Evolutionary conservation across 768 basidiomycete species (phyloP), one percentile per base, ranked within the genome.

Genomic region (Boletus speciosus): DNA sequence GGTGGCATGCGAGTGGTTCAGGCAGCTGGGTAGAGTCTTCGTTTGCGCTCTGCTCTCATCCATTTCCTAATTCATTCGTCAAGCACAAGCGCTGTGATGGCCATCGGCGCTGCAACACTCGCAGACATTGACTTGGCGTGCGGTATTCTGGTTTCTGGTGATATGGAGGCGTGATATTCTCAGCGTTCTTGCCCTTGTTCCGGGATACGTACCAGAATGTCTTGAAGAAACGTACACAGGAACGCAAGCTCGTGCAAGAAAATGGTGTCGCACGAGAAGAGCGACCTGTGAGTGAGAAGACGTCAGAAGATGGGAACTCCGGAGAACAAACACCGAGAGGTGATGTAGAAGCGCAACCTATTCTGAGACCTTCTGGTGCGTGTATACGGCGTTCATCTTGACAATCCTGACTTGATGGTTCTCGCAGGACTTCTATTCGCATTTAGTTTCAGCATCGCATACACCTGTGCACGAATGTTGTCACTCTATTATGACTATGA

Each of bases 121-220:
- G 88, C 89, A 7, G 90, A 91, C 60, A 84, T 82, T 86, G 64
- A 76, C 72, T 54, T 96, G 94, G 94, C 81, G 93, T 34, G 83
- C 86, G 1, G 81, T 88, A 1, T 93, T 96, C 70, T 94, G 89
- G 82, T 92, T 94, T 66, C 76, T 94, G 35, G 75, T 80, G 2
- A 84, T 86, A 29, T 78, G 84, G 81, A 6, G 84, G 82, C 0
- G 42, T 76, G 14, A 81, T 78, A 51, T 74, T 82, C 52, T 37
- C 81, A 21, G 71, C 77, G 15, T 90, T 91, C 68, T 54, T 88
- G 34, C 66, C 85, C n/a, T 71, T 85, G 63, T 90, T 93, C 75
- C 80, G 79, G 51, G 92, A 97, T 64, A 93, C 91, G 1, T 96
- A 95, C 66, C 90, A 92, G 63, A 76, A 76, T 9, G 81, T 85